Conservation (phyloP, 306 rosid species). For the Cucumis melo region DNA sequence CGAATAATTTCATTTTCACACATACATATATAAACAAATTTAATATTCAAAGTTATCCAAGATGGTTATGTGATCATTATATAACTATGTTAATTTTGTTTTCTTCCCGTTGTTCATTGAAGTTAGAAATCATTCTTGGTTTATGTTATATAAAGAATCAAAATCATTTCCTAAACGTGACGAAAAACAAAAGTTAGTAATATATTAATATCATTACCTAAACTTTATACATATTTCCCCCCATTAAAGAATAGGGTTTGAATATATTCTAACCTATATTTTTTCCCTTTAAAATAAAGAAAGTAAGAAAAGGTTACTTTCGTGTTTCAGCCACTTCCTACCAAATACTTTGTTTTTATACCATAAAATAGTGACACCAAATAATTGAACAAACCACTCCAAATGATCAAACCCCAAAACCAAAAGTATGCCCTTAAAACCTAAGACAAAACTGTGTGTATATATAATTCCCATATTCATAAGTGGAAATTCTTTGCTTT, state of each 20-base stretch:
- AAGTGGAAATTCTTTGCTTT: background rate
- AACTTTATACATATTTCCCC: background rate
- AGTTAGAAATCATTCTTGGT: background rate
- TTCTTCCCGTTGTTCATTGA: background rate
- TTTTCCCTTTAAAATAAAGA: background rate
- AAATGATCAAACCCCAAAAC: background rate
- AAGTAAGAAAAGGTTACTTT: background rate
- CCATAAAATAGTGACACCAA: background rate
- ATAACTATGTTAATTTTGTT: background rate
- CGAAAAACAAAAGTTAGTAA: too few relatives aligned
- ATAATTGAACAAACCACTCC: background rate
- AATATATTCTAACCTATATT: background rate
- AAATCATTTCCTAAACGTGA: background rate
- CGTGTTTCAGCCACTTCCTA: background rate
- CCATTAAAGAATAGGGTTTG: background rate
- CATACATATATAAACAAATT: too few relatives aligned
- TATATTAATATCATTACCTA: background rate
- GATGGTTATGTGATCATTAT: background rate
- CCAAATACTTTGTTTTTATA: background rate
- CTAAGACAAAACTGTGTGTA: background rate
- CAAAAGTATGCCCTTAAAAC: background rate
- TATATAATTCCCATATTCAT: too few relatives aligned
- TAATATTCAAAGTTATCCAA: too few relatives aligned
- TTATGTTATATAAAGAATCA: background rate
- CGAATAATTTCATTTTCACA: too few relatives aligned